These are phyloP conservation scores for Arabis alpina DNA, from an alignment of 345 rosid genomes.

Conservation along the genomic window DNA sequence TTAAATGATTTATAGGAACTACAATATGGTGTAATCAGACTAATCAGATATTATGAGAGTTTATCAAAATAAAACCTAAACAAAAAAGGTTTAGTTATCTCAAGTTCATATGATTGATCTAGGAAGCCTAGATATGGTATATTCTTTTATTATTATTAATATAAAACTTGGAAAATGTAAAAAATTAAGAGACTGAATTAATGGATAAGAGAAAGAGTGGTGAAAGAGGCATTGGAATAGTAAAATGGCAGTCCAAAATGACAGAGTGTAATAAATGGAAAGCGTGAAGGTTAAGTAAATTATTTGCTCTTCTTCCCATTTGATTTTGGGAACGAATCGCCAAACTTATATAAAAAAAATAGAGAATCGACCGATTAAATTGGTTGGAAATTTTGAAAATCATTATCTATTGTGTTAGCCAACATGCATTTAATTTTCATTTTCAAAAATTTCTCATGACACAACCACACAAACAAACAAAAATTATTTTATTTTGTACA, in stretches of 20 bases:
- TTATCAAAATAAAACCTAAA: background rate
- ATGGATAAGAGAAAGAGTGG: conserved; percentile 32
- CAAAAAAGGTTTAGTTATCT: conserved; percentile 11
- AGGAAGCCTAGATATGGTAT: conserved; percentile 7
- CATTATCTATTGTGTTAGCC: conserved; percentile 2
- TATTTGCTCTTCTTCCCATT: conserved; percentile 41
- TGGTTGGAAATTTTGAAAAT: background rate
- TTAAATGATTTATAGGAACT: background rate
- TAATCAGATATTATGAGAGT: background rate
- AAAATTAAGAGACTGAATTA: conserved; percentile 15
- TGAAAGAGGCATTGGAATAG: conserved; percentile 41
- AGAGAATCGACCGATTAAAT: background rate
- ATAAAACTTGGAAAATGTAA: conserved; percentile 2
- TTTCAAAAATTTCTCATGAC: background rate
- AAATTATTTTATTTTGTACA: too few species aligned
- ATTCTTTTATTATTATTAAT: background rate
- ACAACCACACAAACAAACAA: conserved; percentile 2
- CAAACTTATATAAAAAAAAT: background rate
- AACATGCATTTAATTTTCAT: conserved; percentile 1
- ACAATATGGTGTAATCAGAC: too few species aligned
- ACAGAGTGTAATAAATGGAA: conserved; percentile 42
- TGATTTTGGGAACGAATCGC: conserved; percentile 37
- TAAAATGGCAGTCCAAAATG: conserved; percentile 39
- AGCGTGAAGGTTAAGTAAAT: conserved; percentile 45
- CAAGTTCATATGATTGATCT: conserved; percentile 38